phyloP scores from a whole-genome alignment of 345 rosid species.

The Rhodomyrtus tomentosa region DNA sequence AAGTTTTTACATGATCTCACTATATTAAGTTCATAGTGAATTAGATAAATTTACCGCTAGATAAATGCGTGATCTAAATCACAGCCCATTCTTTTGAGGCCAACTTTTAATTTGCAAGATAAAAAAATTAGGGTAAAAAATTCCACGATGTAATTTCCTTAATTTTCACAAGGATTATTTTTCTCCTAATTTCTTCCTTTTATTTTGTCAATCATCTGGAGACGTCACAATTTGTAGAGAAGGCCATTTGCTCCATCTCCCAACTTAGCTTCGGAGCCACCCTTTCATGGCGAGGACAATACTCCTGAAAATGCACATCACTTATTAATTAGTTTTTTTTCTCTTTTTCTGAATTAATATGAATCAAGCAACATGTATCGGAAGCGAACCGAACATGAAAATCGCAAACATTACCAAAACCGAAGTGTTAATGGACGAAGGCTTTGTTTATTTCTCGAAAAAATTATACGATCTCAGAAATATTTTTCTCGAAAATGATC shows the following conservation, averaged over 20 bases:
- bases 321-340: not conserved
- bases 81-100: not conserved
- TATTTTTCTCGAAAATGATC: too few species aligned
- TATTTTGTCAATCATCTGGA: constrained; percentile 30
- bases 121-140: constrained; percentile 11
- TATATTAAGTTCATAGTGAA: not conserved
- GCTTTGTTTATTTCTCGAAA: too few species aligned
- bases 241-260: constrained; percentile 51
- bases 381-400: not conserved
- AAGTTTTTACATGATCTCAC: not conserved
- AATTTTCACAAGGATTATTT: not conserved
- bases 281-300: constrained; percentile 59
- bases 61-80: not conserved
- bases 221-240: constrained; percentile 6
- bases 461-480: too few species aligned
- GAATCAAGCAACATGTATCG: not conserved
- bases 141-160: not conserved
- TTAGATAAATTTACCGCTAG: not conserved
- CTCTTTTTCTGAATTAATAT: not conserved
- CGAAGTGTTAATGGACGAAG: not conserved
- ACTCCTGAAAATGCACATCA: constrained; percentile 30
- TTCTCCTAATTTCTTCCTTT: constrained; percentile 4
- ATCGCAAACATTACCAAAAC: not conserved
- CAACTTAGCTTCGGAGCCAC: constrained; percentile 69
- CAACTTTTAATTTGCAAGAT: constrained; percentile 3